phyloP scores from a whole-genome alignment of 2,329 filamentous ascomycete species.

The Colletotrichum navitas region DNA sequence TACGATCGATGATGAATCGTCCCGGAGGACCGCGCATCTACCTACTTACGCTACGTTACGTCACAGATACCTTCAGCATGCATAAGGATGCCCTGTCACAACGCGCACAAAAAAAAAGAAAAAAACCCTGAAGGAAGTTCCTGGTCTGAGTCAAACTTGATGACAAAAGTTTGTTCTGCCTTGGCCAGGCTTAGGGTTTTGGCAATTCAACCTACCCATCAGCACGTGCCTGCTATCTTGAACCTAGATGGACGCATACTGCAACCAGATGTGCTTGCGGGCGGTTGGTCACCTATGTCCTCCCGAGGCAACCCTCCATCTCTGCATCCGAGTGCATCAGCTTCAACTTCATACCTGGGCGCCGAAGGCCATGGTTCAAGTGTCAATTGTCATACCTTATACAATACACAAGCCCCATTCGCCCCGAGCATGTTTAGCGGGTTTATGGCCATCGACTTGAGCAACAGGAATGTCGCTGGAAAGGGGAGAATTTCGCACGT shows the following conservation, averaged over 20 bases:
- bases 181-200: slow-evolving; percentile 29
- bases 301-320: slow-evolving; percentile 31
- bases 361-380: background rate
- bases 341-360: background rate
- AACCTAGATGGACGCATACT: slow-evolving; percentile 29
- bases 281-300: slow-evolving; percentile 35
- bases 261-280: slow-evolving; percentile 1
- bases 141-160: background rate
- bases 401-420: background rate
- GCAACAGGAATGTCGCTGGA: slow-evolving; percentile 21
- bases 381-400: background rate
- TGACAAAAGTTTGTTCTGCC: slow-evolving; percentile 8
- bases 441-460: slow-evolving; percentile 15
- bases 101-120: background rate
- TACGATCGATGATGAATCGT: slow-evolving; percentile 30
- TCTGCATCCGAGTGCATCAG: background rate
- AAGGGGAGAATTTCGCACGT: slow-evolving; percentile 12
- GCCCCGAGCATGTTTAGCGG: slow-evolving; percentile 8
- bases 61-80: slow-evolving; percentile 32
- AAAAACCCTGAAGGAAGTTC: background rate
- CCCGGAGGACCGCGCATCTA: slow-evolving; percentile 16
- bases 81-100: slow-evolving; percentile 31
- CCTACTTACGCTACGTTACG: slow-evolving; percentile 12
- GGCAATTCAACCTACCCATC: slow-evolving; percentile 1
- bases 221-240: slow-evolving; percentile 34